Evolutionary conservation across 371 early-diverging fungal species (phyloP).

Genomic region (Apophysomyces elegans): DNA sequence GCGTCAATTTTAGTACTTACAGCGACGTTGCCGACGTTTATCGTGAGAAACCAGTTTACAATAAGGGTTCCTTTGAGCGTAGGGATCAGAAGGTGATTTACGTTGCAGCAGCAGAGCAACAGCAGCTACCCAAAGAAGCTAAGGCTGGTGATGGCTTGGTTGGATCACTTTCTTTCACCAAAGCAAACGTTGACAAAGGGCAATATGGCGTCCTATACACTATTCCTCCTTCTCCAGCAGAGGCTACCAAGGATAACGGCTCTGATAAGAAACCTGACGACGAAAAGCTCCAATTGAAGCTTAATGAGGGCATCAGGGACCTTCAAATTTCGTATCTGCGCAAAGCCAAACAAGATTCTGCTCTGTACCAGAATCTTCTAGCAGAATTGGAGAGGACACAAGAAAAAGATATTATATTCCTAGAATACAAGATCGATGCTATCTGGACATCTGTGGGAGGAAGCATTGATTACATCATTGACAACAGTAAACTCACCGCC

Average conservation of each 20-base stretch:
- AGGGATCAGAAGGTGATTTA: constrained; percentile 40
- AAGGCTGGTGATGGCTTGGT: constrained; percentile 80
- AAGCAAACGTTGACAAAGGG: constrained; percentile 58
- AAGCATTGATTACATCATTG: constrained; percentile 41
- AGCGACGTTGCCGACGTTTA: constrained; percentile 60
- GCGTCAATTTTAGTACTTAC: constrained; percentile 59
- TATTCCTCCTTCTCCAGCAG: constrained; percentile 50
- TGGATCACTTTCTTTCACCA: constrained; percentile 66
- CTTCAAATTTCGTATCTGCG: constrained; percentile 80
- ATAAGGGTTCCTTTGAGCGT: constrained; percentile 45
- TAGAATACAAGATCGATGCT: constrained; percentile 63
- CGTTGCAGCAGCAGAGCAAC: constrained; percentile 43
- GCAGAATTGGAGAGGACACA: constrained; percentile 61
- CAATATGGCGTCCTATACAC: constrained; percentile 65
- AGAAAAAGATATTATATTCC: constrained; percentile 48
- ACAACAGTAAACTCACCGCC: constrained; percentile 39
- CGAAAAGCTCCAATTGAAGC: constrained; percentile 54
- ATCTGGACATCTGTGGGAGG: constrained; percentile 62
- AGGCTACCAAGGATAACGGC: constrained; percentile 20
- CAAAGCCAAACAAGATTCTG: constrained; percentile 68
- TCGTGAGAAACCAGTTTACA: constrained; percentile 45
- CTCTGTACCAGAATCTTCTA: constrained; percentile 60
- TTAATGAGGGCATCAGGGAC: constrained; percentile 78
- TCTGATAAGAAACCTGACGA: constrained; percentile 46
- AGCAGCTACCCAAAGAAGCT: constrained; percentile 68